Conservation (phyloP, 768 basidiomycete species). For the Kwoniella dendrophila region DNA sequence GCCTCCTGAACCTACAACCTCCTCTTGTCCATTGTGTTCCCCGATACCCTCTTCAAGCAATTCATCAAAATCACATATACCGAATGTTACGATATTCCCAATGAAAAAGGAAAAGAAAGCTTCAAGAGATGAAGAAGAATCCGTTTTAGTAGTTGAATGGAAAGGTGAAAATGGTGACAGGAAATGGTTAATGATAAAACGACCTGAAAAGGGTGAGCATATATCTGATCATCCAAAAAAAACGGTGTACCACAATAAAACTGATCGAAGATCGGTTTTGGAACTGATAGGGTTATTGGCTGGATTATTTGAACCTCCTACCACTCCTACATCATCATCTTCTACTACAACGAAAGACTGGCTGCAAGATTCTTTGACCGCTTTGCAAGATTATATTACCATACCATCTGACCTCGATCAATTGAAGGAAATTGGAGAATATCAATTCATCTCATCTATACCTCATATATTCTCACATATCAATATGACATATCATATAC, state of each 20-base stretch:
- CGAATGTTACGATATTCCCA: constrained; percentile 73
- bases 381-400: background rate
- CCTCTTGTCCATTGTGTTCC: constrained; percentile 41
- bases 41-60: constrained; percentile 30
- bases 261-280: constrained; percentile 66
- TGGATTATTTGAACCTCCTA: constrained; percentile 78
- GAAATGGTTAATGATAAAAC: constrained; percentile 71
- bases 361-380: constrained; percentile 7
- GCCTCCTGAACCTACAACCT: constrained; percentile 2
- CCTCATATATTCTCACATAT: constrained; percentile 88
- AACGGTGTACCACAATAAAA: background rate
- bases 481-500: constrained; percentile 68
- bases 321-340: constrained; percentile 52
- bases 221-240: background rate
- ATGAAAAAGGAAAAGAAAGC: constrained; percentile 84
- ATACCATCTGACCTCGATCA: background rate
- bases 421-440: background rate
- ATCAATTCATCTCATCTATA: constrained; percentile 55
- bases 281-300: too few relatives aligned
- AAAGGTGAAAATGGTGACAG: constrained; percentile 51
- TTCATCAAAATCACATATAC: constrained; percentile 27
- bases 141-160: constrained; percentile 88
- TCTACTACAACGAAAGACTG: background rate
- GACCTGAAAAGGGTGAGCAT: constrained; percentile 74
- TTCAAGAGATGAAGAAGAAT: constrained; percentile 77